A percentile compares a stretch with the other conserved stretches of the same genome.
These are phyloP conservation scores for Oryza coarctata DNA, from an alignment of 176 grass and related monocot genomes.

Conservation along the genomic window DNA sequence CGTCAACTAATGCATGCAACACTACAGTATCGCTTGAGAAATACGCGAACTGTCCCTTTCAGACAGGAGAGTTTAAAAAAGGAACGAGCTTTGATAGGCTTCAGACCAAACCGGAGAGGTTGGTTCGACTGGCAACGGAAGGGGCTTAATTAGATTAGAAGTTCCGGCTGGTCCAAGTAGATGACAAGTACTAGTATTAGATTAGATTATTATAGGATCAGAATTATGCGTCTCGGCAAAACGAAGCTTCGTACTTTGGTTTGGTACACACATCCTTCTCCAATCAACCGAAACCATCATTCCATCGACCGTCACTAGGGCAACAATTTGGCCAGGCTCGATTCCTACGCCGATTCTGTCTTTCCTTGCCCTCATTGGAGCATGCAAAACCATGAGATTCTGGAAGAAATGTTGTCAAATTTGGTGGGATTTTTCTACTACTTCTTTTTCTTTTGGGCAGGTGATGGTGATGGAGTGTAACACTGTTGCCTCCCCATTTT, in stretches of 20 bases:
- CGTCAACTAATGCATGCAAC: constrained; percentile 31
- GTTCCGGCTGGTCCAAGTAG: constrained; percentile 35
- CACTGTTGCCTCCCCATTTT: background rate
- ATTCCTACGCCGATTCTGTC: constrained; percentile 23
- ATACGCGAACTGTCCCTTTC: constrained; percentile 46
- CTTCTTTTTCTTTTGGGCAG: background rate
- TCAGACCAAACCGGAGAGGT: constrained; percentile 28
- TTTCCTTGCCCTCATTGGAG: background rate
- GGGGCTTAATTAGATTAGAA: constrained; percentile 36
- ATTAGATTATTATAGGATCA: background rate
- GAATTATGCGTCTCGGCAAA: background rate
- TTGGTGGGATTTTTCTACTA: background rate
- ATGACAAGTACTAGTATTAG: background rate
- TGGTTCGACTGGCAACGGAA: constrained; percentile 13
- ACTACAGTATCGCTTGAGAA: constrained; percentile 41
- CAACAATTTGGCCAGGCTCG: constrained; percentile 36
- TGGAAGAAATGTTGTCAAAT: background rate
- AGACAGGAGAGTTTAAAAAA: background rate
- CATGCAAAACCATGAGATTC: background rate
- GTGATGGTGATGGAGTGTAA: background rate
- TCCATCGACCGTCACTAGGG: constrained; percentile 30
- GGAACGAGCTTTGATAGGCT: background rate
- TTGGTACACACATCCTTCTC: constrained; percentile 47
- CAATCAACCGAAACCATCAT: constrained; percentile 36
- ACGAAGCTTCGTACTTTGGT: constrained; percentile 34